Conservation (phyloP, 257 asterid genomes). For the Cordia subcordata region DNA sequence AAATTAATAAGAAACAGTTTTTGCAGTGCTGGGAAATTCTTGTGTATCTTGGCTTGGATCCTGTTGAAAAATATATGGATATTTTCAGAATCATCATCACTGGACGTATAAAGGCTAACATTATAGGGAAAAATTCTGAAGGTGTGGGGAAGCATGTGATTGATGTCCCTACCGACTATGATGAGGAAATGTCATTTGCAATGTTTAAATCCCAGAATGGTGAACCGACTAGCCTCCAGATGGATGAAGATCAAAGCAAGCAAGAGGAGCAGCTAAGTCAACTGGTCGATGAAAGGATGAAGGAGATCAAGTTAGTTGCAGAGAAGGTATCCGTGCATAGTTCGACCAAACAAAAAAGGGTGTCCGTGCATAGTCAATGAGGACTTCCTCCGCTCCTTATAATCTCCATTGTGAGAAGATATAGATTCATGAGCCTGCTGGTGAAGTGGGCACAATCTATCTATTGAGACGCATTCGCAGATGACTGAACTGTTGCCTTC, state of each 20-base stretch:
- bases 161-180: slow-evolving; percentile 69
- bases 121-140: slow-evolving; percentile 70
- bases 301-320: slow-evolving; percentile 55
- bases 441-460: no score
- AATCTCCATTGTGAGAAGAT: no score
- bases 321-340: slow-evolving; percentile 39
- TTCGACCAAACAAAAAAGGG: no score
- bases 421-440: no score
- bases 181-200: slow-evolving; percentile 64
- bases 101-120: slow-evolving; percentile 62
- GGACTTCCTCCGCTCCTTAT: background rate
- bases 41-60: slow-evolving; percentile 55
- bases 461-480: no score
- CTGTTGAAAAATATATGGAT: slow-evolving; percentile 48
- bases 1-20: slow-evolving; percentile 82
- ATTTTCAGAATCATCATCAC: slow-evolving; percentile 43
- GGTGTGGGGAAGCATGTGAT: slow-evolving; percentile 55
- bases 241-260: slow-evolving; percentile 42
- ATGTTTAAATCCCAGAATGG: slow-evolving; percentile 61
- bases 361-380: slow-evolving; percentile 9
- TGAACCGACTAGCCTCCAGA: slow-evolving; percentile 32
- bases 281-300: slow-evolving; percentile 74
- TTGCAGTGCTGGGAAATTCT: slow-evolving; percentile 95
- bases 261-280: slow-evolving; percentile 59
- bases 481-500: no score